These are phyloP conservation scores for Claviceps sp. DNA, from an alignment of 2,329 filamentous ascomycete species.

Conservation along the genomic window DNA sequence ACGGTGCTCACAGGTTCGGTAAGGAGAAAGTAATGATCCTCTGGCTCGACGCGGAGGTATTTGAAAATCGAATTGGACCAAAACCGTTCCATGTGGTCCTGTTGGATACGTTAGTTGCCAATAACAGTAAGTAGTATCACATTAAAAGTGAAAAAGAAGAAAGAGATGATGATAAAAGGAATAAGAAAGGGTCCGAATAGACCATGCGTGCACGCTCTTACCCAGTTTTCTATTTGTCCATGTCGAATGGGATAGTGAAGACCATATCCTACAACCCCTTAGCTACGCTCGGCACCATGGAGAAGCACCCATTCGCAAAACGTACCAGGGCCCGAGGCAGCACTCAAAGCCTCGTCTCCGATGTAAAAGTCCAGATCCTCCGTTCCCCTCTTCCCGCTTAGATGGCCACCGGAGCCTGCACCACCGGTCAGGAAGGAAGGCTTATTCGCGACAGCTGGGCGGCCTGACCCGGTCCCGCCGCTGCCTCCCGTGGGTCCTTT, in stretches of 20 bases:
- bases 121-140: too few species aligned
- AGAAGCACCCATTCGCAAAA: neutral
- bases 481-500: conserved; percentile 62
- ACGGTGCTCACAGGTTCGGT: conserved; percentile 71
- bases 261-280: conserved; percentile 56
- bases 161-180: neutral
- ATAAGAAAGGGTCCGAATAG: too few species aligned
- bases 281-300: conserved; percentile 1
- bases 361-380: conserved; percentile 99
- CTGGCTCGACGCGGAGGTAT: conserved; percentile 92
- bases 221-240: conserved; percentile 98
- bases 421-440: conserved; percentile 89
- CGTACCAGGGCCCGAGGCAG: conserved; percentile 67
- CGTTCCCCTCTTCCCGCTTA: conserved; percentile 86
- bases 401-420: conserved; percentile 58
- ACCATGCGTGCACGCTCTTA: conserved; percentile 26
- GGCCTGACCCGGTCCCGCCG: conserved; percentile 69
- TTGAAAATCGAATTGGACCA: conserved; percentile 99
- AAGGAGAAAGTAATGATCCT: conserved; percentile 96
- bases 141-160: neutral
- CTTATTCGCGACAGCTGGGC: conserved; percentile 85
- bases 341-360: conserved; percentile 84
- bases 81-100: conserved; percentile 99
- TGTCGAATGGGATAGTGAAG: conserved; percentile 96
- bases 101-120: conserved; percentile 13